Evolutionary conservation across 208 protist genomes (phyloP), one percentile per base, ranked within the genome.

Genomic region (Phytomonas francai): DNA sequence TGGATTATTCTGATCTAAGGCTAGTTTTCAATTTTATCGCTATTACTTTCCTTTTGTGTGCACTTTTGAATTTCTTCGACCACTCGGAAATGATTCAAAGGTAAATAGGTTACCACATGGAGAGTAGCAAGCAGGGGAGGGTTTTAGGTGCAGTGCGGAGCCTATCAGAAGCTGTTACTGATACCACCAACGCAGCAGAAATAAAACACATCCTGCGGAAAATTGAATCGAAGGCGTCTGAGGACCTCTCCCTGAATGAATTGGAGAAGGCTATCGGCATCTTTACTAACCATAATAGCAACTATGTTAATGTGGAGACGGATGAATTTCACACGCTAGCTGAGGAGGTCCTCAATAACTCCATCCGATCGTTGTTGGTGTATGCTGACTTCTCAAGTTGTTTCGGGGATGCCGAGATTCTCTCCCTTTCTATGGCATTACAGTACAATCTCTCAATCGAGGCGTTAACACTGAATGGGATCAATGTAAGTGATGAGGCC

Each of bases 361-460:
- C 69, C 19, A 93, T 91, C 54, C 81, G 85, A 0, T 79, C 90
- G 2, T 74, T 96, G 0, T 73, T 96, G 64, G 77, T 96, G 14
- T 96, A 86, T 70, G 85, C 84, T 32, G 82, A 92, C 61, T 92
- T 91, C 65, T 87, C 82, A 31, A 66, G 70, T 16, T 72, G 32
- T 42, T 92, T 96, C 66, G 71, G 78, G 28, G 90, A 96, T 71
- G 73, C 80, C 11, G 87, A 96, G 56, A 70, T 96, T 58, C 86
- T 80, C 59, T 85, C 83, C 5, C 80, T 96, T 22, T 85, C 85
- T 51, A 75, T 89, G 63, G 84, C 79, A 3, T 84, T 96, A 59
- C 90, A 88, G 64, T 92, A 93, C 72, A 96, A 96, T 62, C 70
- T 92, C 3, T 93, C 90, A 0, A 68, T 96, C 14, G 85, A 93